Evolutionary conservation across 2,329 filamentous ascomycete species (phyloP), one percentile per base, ranked within the genome.

Genomic region (Arthroderma uncinatum): DNA sequence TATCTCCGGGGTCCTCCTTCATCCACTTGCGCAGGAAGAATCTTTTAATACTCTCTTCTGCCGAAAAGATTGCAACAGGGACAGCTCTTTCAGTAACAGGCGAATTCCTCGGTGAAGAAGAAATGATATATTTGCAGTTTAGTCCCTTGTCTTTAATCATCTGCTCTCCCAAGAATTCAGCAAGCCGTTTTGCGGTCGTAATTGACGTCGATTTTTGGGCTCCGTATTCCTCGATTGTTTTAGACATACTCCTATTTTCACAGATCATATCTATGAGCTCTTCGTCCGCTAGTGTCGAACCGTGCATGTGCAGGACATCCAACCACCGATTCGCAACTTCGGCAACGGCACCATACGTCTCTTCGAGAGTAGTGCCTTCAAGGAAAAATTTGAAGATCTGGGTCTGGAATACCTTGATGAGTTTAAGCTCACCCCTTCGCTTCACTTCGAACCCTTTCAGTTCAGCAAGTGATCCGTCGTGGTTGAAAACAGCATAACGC

Each of bases 121-220:
- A 95, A 67, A 99, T 96, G 70, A 99, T 96, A 72, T 97, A 99
- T 73, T 97, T 97, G 84, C 93, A 99, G 76, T 98, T 98, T 64
- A 99, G 73, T 2, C 93, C 93, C 72, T 97, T 98, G 73, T 99
- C 94, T 68, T 98, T 98, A 66, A 96, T 85, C 94, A 99, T 99
- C 68, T 95, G 90, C 69, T 96, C 92, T 36, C 93, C 93, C 61
- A 99, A 70, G 68, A 99, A 99, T 67, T 98, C 93, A 36, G 93
- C 93, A 42, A 99, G 74, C 61, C 93, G 89, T 66, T 86, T 93
- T 9, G 93, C 93, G 0, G 93, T 99, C 1, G 93, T 99, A 70
- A 99, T 98, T n/a, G 93, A 95, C 1, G 93, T 98, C 0, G 92
- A 97, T 70, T 99, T 98, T 66, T 98, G 94, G 6, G 76, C 77